These are phyloP conservation scores for Graphiopsis chlorocephala DNA, from an alignment of 2,329 filamentous ascomycete species.

Conservation along the genomic window DNA sequence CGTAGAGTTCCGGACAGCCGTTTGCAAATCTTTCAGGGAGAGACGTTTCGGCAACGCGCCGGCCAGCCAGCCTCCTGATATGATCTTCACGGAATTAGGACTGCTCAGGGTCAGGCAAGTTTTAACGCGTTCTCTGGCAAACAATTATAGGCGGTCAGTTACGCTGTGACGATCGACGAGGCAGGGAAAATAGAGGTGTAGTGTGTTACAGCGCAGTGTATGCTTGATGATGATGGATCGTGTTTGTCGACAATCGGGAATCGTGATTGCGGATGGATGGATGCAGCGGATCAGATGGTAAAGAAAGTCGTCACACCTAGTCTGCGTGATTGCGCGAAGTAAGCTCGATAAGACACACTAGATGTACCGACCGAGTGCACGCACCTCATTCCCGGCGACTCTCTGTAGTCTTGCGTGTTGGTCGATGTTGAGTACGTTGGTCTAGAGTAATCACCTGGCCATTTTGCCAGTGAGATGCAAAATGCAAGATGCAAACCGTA, in stretches of 20 bases:
- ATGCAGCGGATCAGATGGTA: background rate
- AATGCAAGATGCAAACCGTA: background rate
- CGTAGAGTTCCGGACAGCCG: background rate
- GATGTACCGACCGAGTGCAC: background rate
- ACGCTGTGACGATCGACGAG: background rate
- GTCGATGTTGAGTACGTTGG: background rate
- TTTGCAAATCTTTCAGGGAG: conserved; percentile 1
- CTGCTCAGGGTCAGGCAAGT: background rate
- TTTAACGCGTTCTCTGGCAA: background rate
- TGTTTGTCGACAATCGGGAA: background rate
- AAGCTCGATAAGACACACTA: background rate
- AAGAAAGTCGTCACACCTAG: background rate
- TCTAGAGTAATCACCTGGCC: background rate
- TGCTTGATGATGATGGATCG: background rate
- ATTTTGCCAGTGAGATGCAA: background rate
- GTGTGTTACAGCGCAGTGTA: background rate
- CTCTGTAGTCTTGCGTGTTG: background rate
- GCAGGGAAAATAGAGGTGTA: background rate
- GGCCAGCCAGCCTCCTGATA: conserved; percentile 2
- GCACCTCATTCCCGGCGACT: background rate
- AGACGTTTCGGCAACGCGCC: background rate
- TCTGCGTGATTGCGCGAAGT: background rate
- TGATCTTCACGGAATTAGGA: conserved; percentile 6
- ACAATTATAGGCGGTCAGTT: conserved; percentile 5
- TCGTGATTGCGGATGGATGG: background rate